A percentile compares a stretch with the other conserved stretches of the same genome.
These are phyloP conservation scores for Cercospora zeina DNA, from an alignment of 2,329 filamentous ascomycete species.

Conservation along the genomic window DNA sequence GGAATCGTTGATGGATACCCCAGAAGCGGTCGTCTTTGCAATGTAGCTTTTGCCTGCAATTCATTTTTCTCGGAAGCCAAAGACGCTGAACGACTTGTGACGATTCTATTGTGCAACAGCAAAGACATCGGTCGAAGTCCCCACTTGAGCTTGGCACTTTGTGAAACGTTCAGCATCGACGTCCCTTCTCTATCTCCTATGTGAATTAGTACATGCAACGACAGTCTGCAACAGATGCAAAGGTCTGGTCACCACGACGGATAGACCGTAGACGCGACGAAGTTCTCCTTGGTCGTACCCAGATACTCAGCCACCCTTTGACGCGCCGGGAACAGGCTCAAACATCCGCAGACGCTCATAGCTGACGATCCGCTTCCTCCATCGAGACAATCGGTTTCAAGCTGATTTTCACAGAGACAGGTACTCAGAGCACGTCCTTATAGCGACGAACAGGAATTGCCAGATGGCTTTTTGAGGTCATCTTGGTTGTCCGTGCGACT, in stretches of 20 bases:
- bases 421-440: background rate
- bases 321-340: constrained; percentile 23
- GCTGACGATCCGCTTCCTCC: constrained; percentile 13
- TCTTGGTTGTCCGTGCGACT: constrained; percentile 26
- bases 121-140: too few relatives aligned
- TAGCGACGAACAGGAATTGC: constrained; percentile 6
- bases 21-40: background rate
- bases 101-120: too few relatives aligned
- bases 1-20: constrained; percentile 15
- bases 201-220: background rate
- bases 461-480: background rate
- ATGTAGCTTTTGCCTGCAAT: background rate
- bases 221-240: background rate
- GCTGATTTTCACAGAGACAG: constrained; percentile 1
- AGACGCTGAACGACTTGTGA: too few relatives aligned
- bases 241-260: background rate
- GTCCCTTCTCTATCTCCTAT: background rate
- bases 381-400: constrained; percentile 6
- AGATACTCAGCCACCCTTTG: constrained; percentile 19
- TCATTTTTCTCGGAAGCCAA: background rate
- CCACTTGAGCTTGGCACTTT: background rate
- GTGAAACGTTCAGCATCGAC: background rate
- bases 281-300: background rate
- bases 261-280: background rate
- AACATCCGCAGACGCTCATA: constrained; percentile 31